Conservation (phyloP, 2,329 filamentous ascomycete species). For the Paecilomyces formosus region DNA sequence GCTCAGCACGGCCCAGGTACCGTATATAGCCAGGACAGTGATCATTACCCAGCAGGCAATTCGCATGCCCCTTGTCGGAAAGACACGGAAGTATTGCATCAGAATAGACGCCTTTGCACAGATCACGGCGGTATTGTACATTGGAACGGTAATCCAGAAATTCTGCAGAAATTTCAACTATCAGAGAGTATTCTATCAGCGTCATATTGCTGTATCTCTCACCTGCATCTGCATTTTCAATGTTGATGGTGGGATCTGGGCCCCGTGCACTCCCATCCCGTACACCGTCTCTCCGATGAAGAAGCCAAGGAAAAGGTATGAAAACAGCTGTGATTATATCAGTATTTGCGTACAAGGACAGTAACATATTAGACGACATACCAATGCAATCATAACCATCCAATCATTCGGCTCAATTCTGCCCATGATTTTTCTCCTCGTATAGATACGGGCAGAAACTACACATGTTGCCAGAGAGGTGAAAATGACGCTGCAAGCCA, state of each 20-base stretch:
- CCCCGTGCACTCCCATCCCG: conserved; percentile 28
- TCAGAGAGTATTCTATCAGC: not conserved
- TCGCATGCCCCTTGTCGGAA: conserved; percentile 28
- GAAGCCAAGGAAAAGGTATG: conserved; percentile 27
- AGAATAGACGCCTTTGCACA: conserved; percentile 42
- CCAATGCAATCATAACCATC: conserved; percentile 27
- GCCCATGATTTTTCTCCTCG: conserved; percentile 21
- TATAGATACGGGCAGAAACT: conserved; percentile 24
- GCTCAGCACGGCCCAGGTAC: conserved; percentile 28
- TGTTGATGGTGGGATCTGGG: conserved; percentile 21
- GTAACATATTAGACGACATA: conserved; percentile 7
- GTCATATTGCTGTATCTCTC: not conserved
- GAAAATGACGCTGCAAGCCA: conserved; percentile 24
- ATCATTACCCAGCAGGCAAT: conserved; percentile 32
- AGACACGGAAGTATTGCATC: conserved; percentile 43
- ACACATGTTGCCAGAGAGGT: conserved; percentile 21
- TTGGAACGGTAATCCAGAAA: conserved; percentile 31
- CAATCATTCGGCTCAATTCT: conserved; percentile 30
- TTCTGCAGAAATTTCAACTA: conserved; percentile 13
- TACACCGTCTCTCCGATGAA: conserved; percentile 25
- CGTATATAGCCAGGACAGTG: conserved; percentile 23
- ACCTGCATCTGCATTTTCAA: conserved; percentile 27
- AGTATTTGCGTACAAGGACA: not conserved
- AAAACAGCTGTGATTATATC: conserved; percentile 16
- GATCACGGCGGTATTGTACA: conserved; percentile 30